Base-by-base conservation (phyloP, 2,329 filamentous ascomycete species). In the Macrophomina tecta region DNA sequence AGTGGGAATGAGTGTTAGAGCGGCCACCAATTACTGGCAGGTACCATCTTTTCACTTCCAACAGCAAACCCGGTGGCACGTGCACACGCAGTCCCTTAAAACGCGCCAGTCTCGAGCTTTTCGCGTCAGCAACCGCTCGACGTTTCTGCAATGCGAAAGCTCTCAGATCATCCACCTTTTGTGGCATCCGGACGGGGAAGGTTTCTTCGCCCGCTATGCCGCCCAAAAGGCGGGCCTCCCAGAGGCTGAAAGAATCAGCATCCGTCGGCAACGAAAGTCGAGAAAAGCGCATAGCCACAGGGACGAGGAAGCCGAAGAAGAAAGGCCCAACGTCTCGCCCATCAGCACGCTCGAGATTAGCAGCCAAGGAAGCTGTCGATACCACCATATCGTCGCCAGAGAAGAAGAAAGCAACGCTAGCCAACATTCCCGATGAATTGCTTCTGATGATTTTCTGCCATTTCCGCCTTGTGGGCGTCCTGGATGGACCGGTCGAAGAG, bases 231-330 rank as follows among this genome's bases (percentile, higher is more conserved):
- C 40, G 56, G 8, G 30, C 56, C 42, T 61, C 56, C 3, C 5
- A 45, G 40, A 42, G 56, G 42, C 42, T 61, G 40, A 40, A 46
- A 6, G 56, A 60, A 6, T 45, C 55, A 18, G 12, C 38, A 6
- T 45, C 55, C n/a, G 55, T 28, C 55, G 42, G 18, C 36, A 58
- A 46, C 40, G 55, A 46, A n/a, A 18, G 5, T 5, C 28, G 40
- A 16, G 45, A 40, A 40, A 61, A 61, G 42, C 56, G 56, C 28
- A 40, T 18, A 9, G 56, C 56, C 28, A 60, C 55, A 12, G 36
- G 36, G 36, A 23, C 23, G 23, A 23, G 23, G 2, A 23, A 23
- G 23, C 23, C 23, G 23, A 23, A 23, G 23, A 38, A 38, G 36
- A 38, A 34, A 9, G 48, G 32, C 28, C 5, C 56, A 7, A 23